Conservation (phyloP, 73 alveolate species). For the Paramecium sexaurelia region DNA sequence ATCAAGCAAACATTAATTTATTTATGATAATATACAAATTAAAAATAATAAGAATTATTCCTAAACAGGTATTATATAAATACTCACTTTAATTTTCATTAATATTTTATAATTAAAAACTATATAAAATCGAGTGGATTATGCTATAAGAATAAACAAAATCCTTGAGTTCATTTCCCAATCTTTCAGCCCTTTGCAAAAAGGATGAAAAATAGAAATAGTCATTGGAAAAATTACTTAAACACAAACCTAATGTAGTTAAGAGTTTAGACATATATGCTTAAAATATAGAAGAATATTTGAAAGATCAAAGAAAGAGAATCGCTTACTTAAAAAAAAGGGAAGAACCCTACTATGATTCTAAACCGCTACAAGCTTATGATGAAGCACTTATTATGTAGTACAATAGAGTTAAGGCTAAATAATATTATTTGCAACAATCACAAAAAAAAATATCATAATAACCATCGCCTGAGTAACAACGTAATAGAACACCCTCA, state of each 20-base stretch:
- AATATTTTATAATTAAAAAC: background rate
- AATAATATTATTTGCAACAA: background rate
- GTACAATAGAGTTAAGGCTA: constrained; percentile 42
- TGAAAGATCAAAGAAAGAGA: constrained; percentile 16
- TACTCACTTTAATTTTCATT: background rate
- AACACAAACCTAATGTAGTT: constrained; percentile 38
- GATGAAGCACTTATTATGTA: constrained; percentile 11
- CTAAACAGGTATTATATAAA: background rate
- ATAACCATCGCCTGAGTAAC: background rate
- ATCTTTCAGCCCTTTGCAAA: background rate
- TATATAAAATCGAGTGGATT: background rate
- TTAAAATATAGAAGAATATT: background rate
- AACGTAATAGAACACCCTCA: constrained; percentile 7
- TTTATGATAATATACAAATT: no score
- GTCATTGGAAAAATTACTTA: background rate
- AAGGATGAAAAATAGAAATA: constrained; percentile 1
- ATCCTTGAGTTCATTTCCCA: background rate
- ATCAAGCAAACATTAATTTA: no score
- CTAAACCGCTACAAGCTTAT: background rate
- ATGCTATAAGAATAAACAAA: background rate
- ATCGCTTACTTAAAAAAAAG: background rate
- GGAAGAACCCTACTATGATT: background rate
- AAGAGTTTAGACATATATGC: constrained; percentile 41
- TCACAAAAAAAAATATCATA: background rate
- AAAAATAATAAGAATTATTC: background rate